phyloP scores from a whole-genome alignment of 768 basidiomycete species.

The Lactarius hatsudake region DNA sequence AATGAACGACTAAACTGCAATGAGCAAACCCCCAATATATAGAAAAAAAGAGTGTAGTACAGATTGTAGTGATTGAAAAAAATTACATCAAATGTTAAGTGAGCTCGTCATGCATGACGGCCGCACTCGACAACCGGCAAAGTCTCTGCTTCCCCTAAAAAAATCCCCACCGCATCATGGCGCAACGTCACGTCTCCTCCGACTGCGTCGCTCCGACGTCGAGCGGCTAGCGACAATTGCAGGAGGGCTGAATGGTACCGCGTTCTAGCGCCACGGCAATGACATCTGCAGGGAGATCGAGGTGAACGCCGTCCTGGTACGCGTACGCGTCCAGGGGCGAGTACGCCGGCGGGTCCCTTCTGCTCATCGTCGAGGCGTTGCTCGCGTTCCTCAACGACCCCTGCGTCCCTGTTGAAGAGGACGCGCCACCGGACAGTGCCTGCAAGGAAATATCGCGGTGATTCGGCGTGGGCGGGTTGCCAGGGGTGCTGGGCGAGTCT shows the following conservation, averaged over 20 bases:
- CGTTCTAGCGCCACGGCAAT: conserved; percentile 88
- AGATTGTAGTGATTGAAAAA: conserved; percentile 12
- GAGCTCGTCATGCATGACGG: conserved; percentile 7
- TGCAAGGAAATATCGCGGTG: conserved; percentile 78
- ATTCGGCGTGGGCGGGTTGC: conserved; percentile 82
- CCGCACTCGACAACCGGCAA: conserved; percentile 9
- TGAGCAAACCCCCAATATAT: conserved; percentile 6
- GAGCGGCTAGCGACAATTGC: conserved; percentile 50
- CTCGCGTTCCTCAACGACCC: conserved; percentile 30
- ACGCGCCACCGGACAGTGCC: conserved; percentile 44
- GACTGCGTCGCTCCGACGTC: conserved; percentile 56
- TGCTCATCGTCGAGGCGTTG: conserved; percentile 38
- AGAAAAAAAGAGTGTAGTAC: conserved; percentile 19
- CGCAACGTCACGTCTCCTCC: conserved; percentile 45
- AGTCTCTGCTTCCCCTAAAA: not conserved
- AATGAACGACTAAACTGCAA: conserved; percentile 7
- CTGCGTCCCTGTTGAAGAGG: conserved; percentile 15
- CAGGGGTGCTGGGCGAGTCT: conserved; percentile 70
- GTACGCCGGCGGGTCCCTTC: conserved; percentile 80
- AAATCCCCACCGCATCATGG: conserved; percentile 4
- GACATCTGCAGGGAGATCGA: conserved; percentile 89
- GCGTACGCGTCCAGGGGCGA: conserved; percentile 84
- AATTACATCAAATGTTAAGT: conserved; percentile 18
- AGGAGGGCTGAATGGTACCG: conserved; percentile 54
- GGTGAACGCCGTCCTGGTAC: conserved; percentile 86